These are phyloP conservation scores for Cryptococcus sp. DNA, from an alignment of 1,284 basidiomycete genomes.

Conservation along the genomic window DNA sequence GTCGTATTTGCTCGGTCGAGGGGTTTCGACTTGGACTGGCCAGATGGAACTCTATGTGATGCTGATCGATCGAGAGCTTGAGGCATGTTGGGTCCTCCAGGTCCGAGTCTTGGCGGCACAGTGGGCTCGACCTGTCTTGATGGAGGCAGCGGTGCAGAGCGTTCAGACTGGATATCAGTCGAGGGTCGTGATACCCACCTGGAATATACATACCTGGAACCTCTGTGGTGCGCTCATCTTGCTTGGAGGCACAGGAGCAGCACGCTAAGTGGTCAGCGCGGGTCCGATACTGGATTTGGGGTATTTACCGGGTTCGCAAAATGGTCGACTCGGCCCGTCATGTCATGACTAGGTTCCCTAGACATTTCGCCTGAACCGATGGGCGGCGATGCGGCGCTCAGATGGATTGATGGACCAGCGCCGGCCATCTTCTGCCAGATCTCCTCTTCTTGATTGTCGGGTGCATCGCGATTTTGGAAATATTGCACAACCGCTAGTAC, in stretches of 20 bases:
- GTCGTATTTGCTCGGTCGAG: slow-evolving; percentile 51
- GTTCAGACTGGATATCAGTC: slow-evolving; percentile 26
- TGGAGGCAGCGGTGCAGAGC: slow-evolving; percentile 28
- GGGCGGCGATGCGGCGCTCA: slow-evolving; percentile 13
- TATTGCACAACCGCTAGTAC: slow-evolving; percentile 98
- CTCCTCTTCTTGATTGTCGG: slow-evolving; percentile 53
- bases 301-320: slow-evolving; percentile 37
- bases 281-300: background rate
- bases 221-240: slow-evolving; percentile 16
- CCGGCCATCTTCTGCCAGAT: slow-evolving; percentile 71
- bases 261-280: slow-evolving; percentile 17
- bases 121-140: slow-evolving; percentile 24
- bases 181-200: background rate
- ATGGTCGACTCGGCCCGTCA: slow-evolving; percentile 10
- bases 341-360: slow-evolving; percentile 38
- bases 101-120: slow-evolving; percentile 21
- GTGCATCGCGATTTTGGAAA: slow-evolving; percentile 50
- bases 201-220: too few species aligned
- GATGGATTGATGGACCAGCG: slow-evolving; percentile 29
- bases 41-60: slow-evolving; percentile 42
- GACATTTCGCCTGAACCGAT: slow-evolving; percentile 33
- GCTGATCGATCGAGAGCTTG: slow-evolving; percentile 43
- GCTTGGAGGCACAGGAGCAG: slow-evolving; percentile 34
- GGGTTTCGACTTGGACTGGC: slow-evolving; percentile 28
- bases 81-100: slow-evolving; percentile 18